Evolutionary conservation across 257 asterid genomes (phyloP).

Genomic region (Solanum chilense): DNA sequence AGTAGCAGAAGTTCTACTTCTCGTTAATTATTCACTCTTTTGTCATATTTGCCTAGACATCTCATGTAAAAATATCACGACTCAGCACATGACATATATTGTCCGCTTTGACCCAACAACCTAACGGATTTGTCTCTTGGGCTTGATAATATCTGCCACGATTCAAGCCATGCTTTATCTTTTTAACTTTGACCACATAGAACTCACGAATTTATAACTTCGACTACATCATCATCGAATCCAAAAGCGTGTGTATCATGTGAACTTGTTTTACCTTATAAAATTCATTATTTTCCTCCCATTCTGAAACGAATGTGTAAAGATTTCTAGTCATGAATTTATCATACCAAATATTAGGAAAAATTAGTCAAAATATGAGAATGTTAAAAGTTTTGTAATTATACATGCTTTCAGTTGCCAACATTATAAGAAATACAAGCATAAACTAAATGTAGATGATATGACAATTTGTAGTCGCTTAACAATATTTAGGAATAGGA

Average conservation of each 20-base stretch:
- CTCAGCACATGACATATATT: background rate
- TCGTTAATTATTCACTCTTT: background rate
- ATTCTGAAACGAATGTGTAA: too few species aligned
- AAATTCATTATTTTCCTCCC: too few species aligned
- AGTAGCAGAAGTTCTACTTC: background rate
- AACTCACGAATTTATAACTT: too few species aligned
- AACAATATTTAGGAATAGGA: background rate
- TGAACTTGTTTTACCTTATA: background rate
- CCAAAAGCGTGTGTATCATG: too few species aligned
- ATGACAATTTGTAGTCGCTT: too few species aligned
- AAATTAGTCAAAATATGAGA: too few species aligned
- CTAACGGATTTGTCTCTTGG: background rate
- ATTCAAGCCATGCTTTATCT: background rate
- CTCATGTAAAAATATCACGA: too few species aligned
- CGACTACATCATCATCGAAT: background rate
- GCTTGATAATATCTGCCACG: fast-evolving
- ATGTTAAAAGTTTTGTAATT: too few species aligned
- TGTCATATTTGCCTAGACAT: background rate
- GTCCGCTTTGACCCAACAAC: background rate
- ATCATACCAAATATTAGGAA: background rate
- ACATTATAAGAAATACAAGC: too few species aligned
- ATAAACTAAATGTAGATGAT: too few species aligned
- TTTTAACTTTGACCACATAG: background rate
- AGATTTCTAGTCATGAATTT: too few species aligned
- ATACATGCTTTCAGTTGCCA: too few species aligned